A percentile compares a stretch with the other conserved stretches of the same genome.
Evolutionary conservation across 192 early-diverging fungal species (phyloP).

Genomic region (Fimicolochytrium jonesii): DNA sequence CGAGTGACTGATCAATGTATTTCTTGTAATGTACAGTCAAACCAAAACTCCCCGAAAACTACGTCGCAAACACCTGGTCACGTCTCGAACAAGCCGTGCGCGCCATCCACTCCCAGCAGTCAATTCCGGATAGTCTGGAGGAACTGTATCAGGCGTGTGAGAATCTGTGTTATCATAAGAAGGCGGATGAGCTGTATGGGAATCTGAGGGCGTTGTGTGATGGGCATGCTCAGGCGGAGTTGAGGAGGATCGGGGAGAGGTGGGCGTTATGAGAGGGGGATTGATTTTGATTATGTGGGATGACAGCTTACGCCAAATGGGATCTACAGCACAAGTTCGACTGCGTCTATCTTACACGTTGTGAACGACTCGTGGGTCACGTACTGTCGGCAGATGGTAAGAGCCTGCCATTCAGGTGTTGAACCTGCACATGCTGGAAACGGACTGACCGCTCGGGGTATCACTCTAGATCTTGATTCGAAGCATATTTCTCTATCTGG

Average conservation of each 20-base stretch:
- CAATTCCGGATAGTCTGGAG: slow-evolving; percentile 68
- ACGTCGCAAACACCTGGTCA: slow-evolving; percentile 59
- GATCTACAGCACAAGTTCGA: no score
- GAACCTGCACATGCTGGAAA: no score
- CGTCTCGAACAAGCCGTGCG: slow-evolving; percentile 64
- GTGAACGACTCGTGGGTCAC: slow-evolving; percentile 59
- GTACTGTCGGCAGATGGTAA: slow-evolving; percentile 67
- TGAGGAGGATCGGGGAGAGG: neutral
- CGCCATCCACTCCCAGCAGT: slow-evolving; percentile 63
- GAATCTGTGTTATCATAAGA: slow-evolving; percentile 73
- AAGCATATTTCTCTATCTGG: slow-evolving; percentile 85
- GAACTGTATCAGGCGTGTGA: slow-evolving; percentile 78
- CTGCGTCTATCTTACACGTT: slow-evolving; percentile 31
- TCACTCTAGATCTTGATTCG: slow-evolving; percentile 59
- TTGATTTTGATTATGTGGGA: no score
- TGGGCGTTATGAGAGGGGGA: no score
- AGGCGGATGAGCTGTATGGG: slow-evolving; percentile 57
- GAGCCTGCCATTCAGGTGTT: neutral
- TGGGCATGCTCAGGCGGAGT: slow-evolving; percentile 43
- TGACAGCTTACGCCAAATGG: no score
- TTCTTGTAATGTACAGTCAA: slow-evolving; percentile 25
- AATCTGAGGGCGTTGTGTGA: slow-evolving; percentile 55
- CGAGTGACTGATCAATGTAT: neutral
- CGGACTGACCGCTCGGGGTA: no score
- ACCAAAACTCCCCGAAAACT: slow-evolving; percentile 62